A percentile compares a stretch with the other conserved stretches of the same genome.
These are phyloP conservation scores for Malus hybrid DNA, from an alignment of 331 rosid genomes.

Conservation along the genomic window DNA sequence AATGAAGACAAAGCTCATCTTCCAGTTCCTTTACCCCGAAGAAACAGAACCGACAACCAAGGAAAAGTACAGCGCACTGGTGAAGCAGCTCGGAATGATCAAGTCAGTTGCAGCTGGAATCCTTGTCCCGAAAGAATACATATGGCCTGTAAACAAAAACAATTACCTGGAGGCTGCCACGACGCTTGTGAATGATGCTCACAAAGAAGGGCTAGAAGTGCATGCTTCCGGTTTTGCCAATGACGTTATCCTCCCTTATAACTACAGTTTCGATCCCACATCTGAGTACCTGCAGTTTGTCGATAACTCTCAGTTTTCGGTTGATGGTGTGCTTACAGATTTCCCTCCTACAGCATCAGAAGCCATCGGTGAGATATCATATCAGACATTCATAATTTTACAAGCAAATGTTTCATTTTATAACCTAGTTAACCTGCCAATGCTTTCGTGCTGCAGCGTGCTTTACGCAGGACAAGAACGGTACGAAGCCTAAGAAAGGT, in stretches of 20 bases:
- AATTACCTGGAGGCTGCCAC: slow-evolving; percentile 52
- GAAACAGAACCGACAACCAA: slow-evolving; percentile 56
- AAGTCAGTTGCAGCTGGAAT: slow-evolving; percentile 71
- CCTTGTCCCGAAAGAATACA: slow-evolving; percentile 65
- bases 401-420: neutral
- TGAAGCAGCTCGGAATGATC: slow-evolving; percentile 44
- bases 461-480: slow-evolving; percentile 40
- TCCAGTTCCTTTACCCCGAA: slow-evolving; percentile 34
- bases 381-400: neutral
- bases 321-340: slow-evolving; percentile 84
- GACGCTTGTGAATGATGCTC: slow-evolving; percentile 66
- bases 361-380: slow-evolving; percentile 57
- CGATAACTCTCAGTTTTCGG: slow-evolving; percentile 48
- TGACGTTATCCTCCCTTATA: slow-evolving; percentile 40
- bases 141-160: slow-evolving; percentile 44
- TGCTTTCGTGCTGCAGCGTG: slow-evolving; percentile 46
- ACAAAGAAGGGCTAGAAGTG: slow-evolving; percentile 73
- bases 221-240: slow-evolving; percentile 83
- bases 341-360: slow-evolving; percentile 62
- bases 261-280: slow-evolving; percentile 60
- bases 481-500: slow-evolving; percentile 42
- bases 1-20: slow-evolving; percentile 49
- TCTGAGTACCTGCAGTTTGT: slow-evolving; percentile 64
- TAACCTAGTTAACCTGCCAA: slow-evolving; percentile 9
- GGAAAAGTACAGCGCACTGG: slow-evolving; percentile 36